Evolutionary conservation across 2,329 filamentous ascomycete genomes (phyloP).

Genomic region (Botryotinia globosa): DNA sequence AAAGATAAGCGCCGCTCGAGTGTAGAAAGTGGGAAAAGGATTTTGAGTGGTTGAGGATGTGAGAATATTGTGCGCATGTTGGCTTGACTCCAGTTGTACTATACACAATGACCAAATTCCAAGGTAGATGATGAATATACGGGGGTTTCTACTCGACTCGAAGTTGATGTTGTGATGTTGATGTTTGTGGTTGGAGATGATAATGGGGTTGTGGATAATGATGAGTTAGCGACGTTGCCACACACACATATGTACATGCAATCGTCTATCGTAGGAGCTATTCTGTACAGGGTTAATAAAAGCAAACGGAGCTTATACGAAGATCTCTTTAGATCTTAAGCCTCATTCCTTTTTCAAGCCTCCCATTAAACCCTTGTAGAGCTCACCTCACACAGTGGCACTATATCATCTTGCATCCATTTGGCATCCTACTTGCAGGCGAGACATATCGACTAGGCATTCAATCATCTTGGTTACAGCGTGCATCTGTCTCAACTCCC

Average conservation of each 20-base stretch:
- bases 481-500: neutral
- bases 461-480: neutral
- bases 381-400: neutral
- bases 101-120: neutral
- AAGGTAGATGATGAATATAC: neutral
- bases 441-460: neutral
- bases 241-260: neutral
- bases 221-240: neutral
- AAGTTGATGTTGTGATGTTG: neutral
- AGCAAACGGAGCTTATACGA: neutral
- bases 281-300: neutral
- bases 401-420: slow-evolving; percentile 4
- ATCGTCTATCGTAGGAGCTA: neutral
- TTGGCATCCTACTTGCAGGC: neutral
- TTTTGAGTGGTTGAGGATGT: neutral
- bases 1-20: slow-evolving; percentile 6
- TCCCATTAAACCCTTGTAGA: neutral
- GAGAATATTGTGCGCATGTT: neutral
- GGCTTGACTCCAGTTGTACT: neutral
- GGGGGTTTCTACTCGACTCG: neutral
- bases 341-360: neutral
- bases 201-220: neutral
- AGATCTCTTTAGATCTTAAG: slow-evolving; percentile 5
- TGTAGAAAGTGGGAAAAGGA: slow-evolving; percentile 1
- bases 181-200: neutral